phyloP scores from a whole-genome alignment of 1,284 basidiomycete species.

The Uromyces viciae-fabae region DNA sequence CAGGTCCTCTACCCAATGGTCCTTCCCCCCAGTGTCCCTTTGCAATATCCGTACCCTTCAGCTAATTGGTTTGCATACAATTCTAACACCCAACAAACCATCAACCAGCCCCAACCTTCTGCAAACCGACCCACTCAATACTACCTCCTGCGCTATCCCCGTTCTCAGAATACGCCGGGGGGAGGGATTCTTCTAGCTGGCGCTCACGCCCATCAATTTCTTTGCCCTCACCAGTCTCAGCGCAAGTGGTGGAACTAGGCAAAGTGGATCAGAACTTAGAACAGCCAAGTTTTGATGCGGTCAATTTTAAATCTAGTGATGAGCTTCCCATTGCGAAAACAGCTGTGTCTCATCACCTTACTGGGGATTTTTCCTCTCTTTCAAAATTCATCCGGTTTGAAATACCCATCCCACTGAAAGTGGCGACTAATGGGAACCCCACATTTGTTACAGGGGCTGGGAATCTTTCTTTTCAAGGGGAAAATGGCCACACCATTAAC shows the following conservation, averaged over 20 bases:
- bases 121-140: too few species aligned
- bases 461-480: not conserved
- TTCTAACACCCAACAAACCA: too few species aligned
- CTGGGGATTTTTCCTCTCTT: not conserved
- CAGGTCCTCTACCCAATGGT: not conserved
- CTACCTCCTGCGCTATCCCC: not conserved
- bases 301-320: not conserved
- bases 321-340: not conserved
- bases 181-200: not conserved
- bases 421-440: not conserved
- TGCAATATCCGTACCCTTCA: not conserved
- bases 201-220: too few species aligned
- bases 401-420: not conserved
- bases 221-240: too few species aligned
- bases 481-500: not conserved
- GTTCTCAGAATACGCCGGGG: not conserved
- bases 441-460: not conserved
- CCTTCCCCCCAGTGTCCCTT: not conserved
- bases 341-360: slow-evolving; percentile 3
- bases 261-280: not conserved
- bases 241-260: not conserved
- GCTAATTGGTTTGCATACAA: too few species aligned
- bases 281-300: not conserved
- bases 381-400: not conserved
- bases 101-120: too few species aligned